A percentile compares a stretch with the other conserved stretches of the same genome.
Evolutionary conservation across 495 filamentous ascomycete genomes (phyloP).

Genomic region (Talaromyces thailandensis): DNA sequence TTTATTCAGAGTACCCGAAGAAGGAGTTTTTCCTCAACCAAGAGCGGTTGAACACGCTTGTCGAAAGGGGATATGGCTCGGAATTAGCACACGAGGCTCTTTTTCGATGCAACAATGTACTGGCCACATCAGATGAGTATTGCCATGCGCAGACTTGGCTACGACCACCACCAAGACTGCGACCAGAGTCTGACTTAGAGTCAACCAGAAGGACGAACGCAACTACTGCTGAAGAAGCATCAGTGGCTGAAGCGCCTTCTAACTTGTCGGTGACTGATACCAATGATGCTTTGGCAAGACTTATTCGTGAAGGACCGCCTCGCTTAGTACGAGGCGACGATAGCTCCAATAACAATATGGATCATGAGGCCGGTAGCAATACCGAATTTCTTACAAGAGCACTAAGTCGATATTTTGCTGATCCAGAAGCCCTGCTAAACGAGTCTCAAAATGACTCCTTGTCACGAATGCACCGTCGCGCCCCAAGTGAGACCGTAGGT

Average conservation of each 20-base stretch:
- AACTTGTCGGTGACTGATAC: constrained; percentile 18
- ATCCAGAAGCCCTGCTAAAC: constrained; percentile 18
- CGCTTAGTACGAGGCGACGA: constrained; percentile 15
- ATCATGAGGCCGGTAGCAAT: constrained; percentile 22
- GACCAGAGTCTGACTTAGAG: constrained; percentile 55
- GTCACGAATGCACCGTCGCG: neutral
- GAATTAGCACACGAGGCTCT: constrained; percentile 68
- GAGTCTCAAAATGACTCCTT: constrained; percentile 19
- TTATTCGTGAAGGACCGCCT: constrained; percentile 26
- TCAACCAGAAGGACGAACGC: constrained; percentile 17
- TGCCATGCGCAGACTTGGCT: constrained; percentile 49
- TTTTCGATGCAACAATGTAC: constrained; percentile 68
- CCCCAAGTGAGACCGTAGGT: constrained; percentile 9
- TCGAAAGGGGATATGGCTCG: constrained; percentile 39
- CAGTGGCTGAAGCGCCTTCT: constrained; percentile 20
- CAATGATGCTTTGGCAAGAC: constrained; percentile 26
- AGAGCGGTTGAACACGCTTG: constrained; percentile 33
- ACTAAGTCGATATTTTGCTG: constrained; percentile 26
- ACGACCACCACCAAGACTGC: constrained; percentile 39
- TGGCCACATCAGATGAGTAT: constrained; percentile 57
- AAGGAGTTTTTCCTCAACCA: constrained; percentile 40
- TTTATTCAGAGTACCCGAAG: constrained; percentile 21
- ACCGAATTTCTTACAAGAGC: constrained; percentile 26
- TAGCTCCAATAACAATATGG: constrained; percentile 13
- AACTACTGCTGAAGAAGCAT: constrained; percentile 24